These are phyloP conservation scores for Canna indica DNA, from an alignment of 176 grass and related monocot genomes.

Conservation along the genomic window DNA sequence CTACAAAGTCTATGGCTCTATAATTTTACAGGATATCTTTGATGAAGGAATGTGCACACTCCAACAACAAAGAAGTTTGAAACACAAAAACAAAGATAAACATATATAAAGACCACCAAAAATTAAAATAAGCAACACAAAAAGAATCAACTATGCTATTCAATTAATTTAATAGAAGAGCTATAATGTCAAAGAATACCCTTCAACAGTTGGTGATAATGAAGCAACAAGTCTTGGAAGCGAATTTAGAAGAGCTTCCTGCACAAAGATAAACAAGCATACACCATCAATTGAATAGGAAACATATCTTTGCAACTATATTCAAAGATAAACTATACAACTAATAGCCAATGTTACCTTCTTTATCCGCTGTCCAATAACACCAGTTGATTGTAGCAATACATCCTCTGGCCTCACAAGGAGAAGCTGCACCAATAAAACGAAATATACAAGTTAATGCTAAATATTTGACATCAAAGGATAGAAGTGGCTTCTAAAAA, in stretches of 20 bases:
- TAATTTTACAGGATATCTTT: background rate
- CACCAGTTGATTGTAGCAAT: constrained; percentile 90
- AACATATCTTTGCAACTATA: background rate
- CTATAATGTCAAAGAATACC: constrained; percentile 39
- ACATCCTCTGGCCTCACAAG: constrained; percentile 49
- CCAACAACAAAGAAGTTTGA: background rate
- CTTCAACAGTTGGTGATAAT: constrained; percentile 54
- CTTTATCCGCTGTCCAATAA: constrained; percentile 96
- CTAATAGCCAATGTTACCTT: constrained; percentile 33
- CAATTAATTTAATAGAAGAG: background rate
- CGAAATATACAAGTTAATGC: background rate
- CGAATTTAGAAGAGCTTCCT: constrained; percentile 87
- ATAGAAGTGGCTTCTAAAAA: background rate
- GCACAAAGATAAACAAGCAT: constrained; percentile 33
- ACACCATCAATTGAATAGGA: constrained; percentile 17
- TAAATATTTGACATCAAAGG: background rate
- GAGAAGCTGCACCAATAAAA: constrained; percentile 47
- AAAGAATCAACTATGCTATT: background rate
- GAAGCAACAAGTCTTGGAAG: constrained; percentile 78
- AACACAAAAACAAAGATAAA: background rate
- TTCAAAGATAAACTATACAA: background rate
- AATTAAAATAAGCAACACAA: background rate
- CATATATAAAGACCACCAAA: background rate
- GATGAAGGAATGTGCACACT: background rate
- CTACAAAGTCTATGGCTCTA: background rate